These are phyloP conservation scores for Coccomyxa subellipsoidea DNA, from an alignment of 163 green algal species.

Conservation along the genomic window DNA sequence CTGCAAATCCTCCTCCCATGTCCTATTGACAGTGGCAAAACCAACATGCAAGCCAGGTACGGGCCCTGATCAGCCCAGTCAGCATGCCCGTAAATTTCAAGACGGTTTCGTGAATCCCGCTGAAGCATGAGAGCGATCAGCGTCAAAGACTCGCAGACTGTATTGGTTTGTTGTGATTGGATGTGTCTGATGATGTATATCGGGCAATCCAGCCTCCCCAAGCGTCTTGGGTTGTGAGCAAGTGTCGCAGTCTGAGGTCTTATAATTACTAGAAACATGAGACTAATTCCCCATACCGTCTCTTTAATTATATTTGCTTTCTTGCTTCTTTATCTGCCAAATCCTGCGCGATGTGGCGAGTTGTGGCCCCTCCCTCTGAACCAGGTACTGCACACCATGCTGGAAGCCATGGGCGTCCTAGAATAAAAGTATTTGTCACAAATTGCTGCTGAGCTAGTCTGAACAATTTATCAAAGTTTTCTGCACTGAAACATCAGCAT, in stretches of 20 bases:
- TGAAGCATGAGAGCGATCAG: too few relatives aligned
- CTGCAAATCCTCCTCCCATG: neutral
- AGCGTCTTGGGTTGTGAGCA: neutral
- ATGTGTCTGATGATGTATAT: neutral
- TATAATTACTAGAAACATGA: neutral
- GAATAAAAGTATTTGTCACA: too few relatives aligned
- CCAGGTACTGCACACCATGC: neutral
- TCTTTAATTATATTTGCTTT: neutral
- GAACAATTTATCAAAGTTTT: neutral
- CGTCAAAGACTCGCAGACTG: too few relatives aligned
- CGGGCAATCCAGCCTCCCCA: too few relatives aligned
- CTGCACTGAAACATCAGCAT: neutral
- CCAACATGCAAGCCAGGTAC: neutral
- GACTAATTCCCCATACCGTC: neutral
- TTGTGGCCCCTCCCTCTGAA: neutral
- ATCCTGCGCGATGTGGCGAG: neutral
- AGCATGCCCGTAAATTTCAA: neutral
- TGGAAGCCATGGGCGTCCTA: too few relatives aligned
- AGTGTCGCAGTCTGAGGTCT: neutral
- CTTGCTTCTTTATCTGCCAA: neutral
- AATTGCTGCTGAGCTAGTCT: neutral
- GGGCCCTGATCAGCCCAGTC: neutral
- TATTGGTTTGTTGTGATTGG: too few relatives aligned
- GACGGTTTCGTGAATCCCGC: too few relatives aligned
- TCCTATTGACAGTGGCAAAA: neutral